Conservation (phyloP, 2,329 filamentous ascomycete genomes). For the Neophaeococcomyces aloes region DNA sequence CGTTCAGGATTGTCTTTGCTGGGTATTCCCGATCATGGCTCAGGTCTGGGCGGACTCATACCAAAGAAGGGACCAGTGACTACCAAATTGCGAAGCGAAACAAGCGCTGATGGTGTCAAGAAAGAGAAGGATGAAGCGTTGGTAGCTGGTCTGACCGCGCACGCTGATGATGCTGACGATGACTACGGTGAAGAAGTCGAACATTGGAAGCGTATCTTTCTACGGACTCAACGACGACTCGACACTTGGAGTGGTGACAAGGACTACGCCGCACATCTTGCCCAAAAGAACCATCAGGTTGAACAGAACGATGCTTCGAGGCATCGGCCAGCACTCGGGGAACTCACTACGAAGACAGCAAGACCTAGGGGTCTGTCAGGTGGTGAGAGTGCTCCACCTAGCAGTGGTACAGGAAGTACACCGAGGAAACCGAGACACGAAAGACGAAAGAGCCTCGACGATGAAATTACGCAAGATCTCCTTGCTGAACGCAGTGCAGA, state of each 20-base stretch:
- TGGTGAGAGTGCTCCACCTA: background rate
- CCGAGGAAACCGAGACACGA: slow-evolving; percentile 6
- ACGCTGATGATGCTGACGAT: slow-evolving; percentile 30
- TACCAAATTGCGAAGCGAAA: background rate
- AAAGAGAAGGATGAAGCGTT: slow-evolving; percentile 2
- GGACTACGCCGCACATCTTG: slow-evolving; percentile 28
- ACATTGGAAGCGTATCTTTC: slow-evolving; percentile 33
- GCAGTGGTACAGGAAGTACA: background rate
- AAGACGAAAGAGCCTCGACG: slow-evolving; percentile 17
- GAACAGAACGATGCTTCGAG: slow-evolving; percentile 4
- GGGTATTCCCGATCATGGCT: background rate
- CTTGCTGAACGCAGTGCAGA: slow-evolving; percentile 22
- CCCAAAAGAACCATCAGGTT: slow-evolving; percentile 10
- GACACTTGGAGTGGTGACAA: slow-evolving; percentile 38
- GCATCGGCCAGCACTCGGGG: background rate
- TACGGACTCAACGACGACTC: slow-evolving; percentile 33
- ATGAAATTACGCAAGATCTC: slow-evolving; percentile 22
- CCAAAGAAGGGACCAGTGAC: background rate
- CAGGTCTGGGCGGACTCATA: slow-evolving; percentile 26
- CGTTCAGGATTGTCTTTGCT: slow-evolving; percentile 27
- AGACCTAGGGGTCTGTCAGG: background rate
- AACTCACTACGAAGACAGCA: background rate
- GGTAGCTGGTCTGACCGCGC: slow-evolving; percentile 20
- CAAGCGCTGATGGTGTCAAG: background rate
- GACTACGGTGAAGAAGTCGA: slow-evolving; percentile 40